Percentiles rank a stretch among this genome's conserved stretches.
Conservation (phyloP, 495 filamentous ascomycete species). For the Cladorrhinum samala region DNA sequence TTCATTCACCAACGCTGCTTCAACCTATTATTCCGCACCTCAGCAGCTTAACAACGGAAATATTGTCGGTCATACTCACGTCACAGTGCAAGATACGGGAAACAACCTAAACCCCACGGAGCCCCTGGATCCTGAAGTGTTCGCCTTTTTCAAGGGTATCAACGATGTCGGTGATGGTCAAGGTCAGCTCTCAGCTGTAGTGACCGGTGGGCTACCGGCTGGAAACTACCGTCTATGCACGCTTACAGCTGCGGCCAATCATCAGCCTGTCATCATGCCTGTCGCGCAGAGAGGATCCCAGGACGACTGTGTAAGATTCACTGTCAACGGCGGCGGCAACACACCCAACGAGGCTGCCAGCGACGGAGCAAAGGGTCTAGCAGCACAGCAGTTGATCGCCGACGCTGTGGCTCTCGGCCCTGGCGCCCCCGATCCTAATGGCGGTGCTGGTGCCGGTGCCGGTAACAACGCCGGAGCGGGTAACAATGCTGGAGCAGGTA, state of each 20-base stretch:
- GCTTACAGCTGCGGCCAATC: constrained; percentile 18
- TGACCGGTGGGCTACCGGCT: constrained; percentile 18
- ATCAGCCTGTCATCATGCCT: constrained; percentile 27
- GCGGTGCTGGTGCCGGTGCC: neutral
- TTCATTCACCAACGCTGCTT: constrained; percentile 49
- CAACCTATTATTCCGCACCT: constrained; percentile 54
- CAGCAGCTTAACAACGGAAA: constrained; percentile 40
- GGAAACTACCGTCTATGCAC: constrained; percentile 26
- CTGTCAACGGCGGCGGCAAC: constrained; percentile 12
- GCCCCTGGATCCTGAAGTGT: constrained; percentile 36
- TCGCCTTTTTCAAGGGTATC: constrained; percentile 26
- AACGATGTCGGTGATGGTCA: constrained; percentile 22
- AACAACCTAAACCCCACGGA: constrained; percentile 29
- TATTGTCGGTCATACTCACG: constrained; percentile 54
- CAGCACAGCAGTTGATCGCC: constrained; percentile 7
- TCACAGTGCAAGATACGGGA: constrained; percentile 52
- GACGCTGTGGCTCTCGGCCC: constrained; percentile 16
- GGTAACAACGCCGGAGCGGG: neutral
- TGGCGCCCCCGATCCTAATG: constrained; percentile 9
- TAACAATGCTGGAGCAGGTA: neutral
- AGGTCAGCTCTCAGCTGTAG: constrained; percentile 17
- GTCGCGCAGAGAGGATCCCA: constrained; percentile 24
- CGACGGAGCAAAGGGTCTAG: constrained; percentile 14
- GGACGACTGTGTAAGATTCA: constrained; percentile 25
- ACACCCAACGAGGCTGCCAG: constrained; percentile 17